Percentiles rank a stretch among this genome's conserved stretches.
phyloP scores from a whole-genome alignment of 2,329 filamentous ascomycete species.

The Hymenoscyphus infarciens region DNA sequence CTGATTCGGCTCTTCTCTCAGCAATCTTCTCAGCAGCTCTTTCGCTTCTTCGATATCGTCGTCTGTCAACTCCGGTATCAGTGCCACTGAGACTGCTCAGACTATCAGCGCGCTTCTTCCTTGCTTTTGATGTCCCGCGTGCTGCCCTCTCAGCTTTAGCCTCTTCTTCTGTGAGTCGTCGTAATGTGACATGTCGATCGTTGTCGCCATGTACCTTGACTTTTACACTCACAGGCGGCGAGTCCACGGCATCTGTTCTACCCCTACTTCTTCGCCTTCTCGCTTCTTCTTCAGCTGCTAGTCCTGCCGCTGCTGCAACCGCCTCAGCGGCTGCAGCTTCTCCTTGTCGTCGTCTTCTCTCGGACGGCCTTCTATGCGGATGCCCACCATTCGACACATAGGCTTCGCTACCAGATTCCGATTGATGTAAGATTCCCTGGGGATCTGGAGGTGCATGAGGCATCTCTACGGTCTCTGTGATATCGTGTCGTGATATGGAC shows the following conservation, averaged over 20 bases:
- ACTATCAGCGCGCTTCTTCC: slow-evolving; percentile 46
- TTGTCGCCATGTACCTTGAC: slow-evolving; percentile 58
- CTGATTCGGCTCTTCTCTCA: slow-evolving; percentile 36
- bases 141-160: slow-evolving; percentile 40
- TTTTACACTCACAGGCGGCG: slow-evolving; percentile 54
- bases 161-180: slow-evolving; percentile 59
- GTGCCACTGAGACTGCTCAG: slow-evolving; percentile 54
- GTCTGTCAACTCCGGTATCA: slow-evolving; percentile 46
- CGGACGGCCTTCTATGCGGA: slow-evolving; percentile 43
- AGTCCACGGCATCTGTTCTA: slow-evolving; percentile 32
- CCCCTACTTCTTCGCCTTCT: slow-evolving; percentile 24
- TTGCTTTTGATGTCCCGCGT: slow-evolving; percentile 36
- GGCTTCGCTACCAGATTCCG: slow-evolving; percentile 42
- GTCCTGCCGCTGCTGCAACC: slow-evolving; percentile 42
- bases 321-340: slow-evolving; percentile 45
- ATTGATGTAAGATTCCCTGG: slow-evolving; percentile 42
- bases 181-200: slow-evolving; percentile 58
- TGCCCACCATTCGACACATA: slow-evolving; percentile 42
- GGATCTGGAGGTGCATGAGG: slow-evolving; percentile 53
- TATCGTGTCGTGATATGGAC: slow-evolving; percentile 42
- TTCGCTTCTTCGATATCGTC: slow-evolving; percentile 56
- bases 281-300: slow-evolving; percentile 48
- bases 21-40: slow-evolving; percentile 40
- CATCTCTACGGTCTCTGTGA: slow-evolving; percentile 43
- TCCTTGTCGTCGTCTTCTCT: slow-evolving; percentile 44